Evolutionary conservation across 352 stramenopile genomes (phyloP).

Genomic region (Globisporangium recalcitrans): DNA sequence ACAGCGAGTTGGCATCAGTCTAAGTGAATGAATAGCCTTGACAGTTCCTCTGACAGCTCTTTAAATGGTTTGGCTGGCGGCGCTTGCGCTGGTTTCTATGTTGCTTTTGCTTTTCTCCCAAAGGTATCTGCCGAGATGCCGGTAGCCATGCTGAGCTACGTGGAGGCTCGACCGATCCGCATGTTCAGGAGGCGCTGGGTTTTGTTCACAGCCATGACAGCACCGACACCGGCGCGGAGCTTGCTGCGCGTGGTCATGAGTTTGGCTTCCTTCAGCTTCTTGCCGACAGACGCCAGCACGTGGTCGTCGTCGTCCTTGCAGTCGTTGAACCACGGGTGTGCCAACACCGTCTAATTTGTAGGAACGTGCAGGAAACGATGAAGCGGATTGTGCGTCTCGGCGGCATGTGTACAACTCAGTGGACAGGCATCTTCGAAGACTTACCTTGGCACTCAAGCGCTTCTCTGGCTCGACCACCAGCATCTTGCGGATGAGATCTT

Average conservation of each 20-base stretch:
- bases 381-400: neutral
- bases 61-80: neutral
- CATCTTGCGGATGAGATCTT: slow-evolving; percentile 92
- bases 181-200: slow-evolving; percentile 59
- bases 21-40: neutral
- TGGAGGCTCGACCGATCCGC: slow-evolving; percentile 21
- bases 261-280: slow-evolving; percentile 67
- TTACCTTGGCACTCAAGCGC: slow-evolving; percentile 56
- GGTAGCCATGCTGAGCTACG: slow-evolving; percentile 11
- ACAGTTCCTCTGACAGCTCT: neutral
- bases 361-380: neutral
- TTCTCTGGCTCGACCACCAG: slow-evolving; percentile 86
- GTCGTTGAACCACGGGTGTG: slow-evolving; percentile 73
- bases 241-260: slow-evolving; percentile 54
- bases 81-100: neutral
- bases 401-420: neutral
- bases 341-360: slow-evolving; percentile 37
- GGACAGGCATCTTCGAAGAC: neutral
- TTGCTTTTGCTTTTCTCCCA: neutral
- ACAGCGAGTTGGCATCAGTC: neutral
- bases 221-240: slow-evolving; percentile 64
- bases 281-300: slow-evolving; percentile 47
- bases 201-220: slow-evolving; percentile 74
- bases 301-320: slow-evolving; percentile 56
- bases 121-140: neutral